Base-by-base conservation (phyloP, 352 stramenopile genomes). In the Pythium periplocum region DNA sequence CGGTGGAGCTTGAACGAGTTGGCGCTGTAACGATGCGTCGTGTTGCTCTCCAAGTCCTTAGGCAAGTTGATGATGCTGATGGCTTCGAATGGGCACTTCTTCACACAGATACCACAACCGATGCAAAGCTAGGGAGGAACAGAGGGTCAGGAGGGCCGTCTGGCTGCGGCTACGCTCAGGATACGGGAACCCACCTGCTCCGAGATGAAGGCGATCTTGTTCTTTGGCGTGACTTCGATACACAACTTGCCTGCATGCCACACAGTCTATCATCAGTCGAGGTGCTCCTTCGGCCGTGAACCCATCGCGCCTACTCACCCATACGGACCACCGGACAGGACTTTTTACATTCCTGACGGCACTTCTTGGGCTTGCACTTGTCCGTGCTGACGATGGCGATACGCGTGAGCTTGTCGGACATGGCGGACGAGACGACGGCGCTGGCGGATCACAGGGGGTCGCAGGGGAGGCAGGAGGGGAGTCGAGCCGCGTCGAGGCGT, bases 31-130 rank as follows among this genome's bases (percentile, higher is more conserved):
- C 97, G 94, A 71, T 99, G 97, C 46, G 97, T 99, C n/a, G 96
- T 99, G 69, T 99, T 98, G 66, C 75, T 93, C 60, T 99, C 95
- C 5, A 99, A 79, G 72, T 98, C 88, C 73, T 99, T 99, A 42
- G 97, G 97, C 52, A 99, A 67, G 71, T 99, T 99, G 86, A 99
- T 99, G 62, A 99, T 99, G 65, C 93, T 96, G 57, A 99, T 99
- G 36, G 97, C 97, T 56, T 99, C 96, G 61, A 99, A 99, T 30
- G 97, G 97, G 68, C 97, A 99, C 71, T 99, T 99, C 83, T 99
- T 99, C 6, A 99, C 97, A 72, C 97, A 99, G 67, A 99, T 99
- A 86, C 97, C 97, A 69, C 97, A 99, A 64, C 97, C 97, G 62
- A 99, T 99, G 72, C 97, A 99, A 30, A 99, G 90, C 75, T 98